Base-by-base conservation (phyloP, 2,329 filamentous ascomycete species). In the Talaromyces sp. region DNA sequence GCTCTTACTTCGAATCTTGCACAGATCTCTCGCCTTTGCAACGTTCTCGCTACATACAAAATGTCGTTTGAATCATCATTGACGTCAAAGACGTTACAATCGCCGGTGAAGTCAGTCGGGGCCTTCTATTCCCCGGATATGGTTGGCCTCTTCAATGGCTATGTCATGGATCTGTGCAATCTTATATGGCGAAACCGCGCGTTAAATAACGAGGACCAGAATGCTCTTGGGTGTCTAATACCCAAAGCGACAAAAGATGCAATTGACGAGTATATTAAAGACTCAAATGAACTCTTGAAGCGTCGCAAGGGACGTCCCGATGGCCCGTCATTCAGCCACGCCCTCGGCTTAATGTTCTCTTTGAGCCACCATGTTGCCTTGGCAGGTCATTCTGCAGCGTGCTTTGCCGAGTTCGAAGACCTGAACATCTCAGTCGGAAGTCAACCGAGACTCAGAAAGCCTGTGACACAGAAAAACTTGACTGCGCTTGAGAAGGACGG, bases 111-210 rank as follows among this genome's bases (percentile, higher is more conserved):
- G 25, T 71, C 57, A 44, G 61, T 65, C 54, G 68, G 69, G 65
- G 73, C 65, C n/a, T 66, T 74, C 64, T 88, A 88, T 64, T 80
- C 85, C 30, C 80, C 84, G 49, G 76, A 80, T 33, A 84, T 88
- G 60, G 84, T 92, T 47, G 84, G 86, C 65, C 77, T 83, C 27
- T 93, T 95, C 77, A 96, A 96, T 72, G 88, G 88, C 25, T 92
- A 89, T 71, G 82, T 96, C 33, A 93, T 95, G 86, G 92, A 96
- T 71, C 83, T 92, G 33, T 93, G 91, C 78, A 96, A 96, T 71
- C 86, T 90, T 57, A 73, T 95, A 54, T 96, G 91, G 91, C 85
- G 91, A 9, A 84, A 85, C 25, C 85, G 88, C 13, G 91, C 88
- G 0, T 88, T 96, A 62, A 85, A 85, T 62, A 77, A 78, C 13